Conservation (phyloP, 345 rosid species). For the Brassica carinata region DNA sequence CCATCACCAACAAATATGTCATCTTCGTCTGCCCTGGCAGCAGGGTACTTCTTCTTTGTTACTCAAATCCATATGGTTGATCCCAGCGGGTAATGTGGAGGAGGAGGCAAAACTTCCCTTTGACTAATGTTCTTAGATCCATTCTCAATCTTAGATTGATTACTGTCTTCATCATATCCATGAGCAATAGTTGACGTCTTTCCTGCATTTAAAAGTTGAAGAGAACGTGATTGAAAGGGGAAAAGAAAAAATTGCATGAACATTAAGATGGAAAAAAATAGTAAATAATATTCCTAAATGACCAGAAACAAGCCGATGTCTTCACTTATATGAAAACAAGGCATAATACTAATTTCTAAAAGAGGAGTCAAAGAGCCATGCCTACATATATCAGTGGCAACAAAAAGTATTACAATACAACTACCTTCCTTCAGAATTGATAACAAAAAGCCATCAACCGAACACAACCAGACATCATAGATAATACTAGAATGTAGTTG, state of each 20-base stretch:
- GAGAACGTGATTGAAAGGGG: neutral
- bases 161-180: constrained; percentile 64
- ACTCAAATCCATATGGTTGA: constrained; percentile 48
- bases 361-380: neutral
- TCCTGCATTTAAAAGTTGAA: constrained; percentile 44
- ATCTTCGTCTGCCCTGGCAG: constrained; percentile 69
- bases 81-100: constrained; percentile 71
- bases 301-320: neutral
- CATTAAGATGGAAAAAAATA: neutral
- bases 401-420: neutral
- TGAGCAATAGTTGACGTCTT: constrained; percentile 52
- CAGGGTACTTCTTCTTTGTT: constrained; percentile 65
- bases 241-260: constrained; percentile 14
- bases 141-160: constrained; percentile 50
- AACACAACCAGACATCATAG: constrained; percentile 3
- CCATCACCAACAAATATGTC: constrained; percentile 96
- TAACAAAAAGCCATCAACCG: neutral
- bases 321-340: neutral
- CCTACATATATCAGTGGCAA: neutral
- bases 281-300: neutral
- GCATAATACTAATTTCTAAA: neutral
- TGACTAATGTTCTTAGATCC: constrained; percentile 46
- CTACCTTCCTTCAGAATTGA: neutral
- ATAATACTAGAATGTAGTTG: constrained; percentile 3
- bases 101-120: constrained; percentile 62